phyloP scores from a whole-genome alignment of 306 rosid genomes.

The Vigna angularis region DNA sequence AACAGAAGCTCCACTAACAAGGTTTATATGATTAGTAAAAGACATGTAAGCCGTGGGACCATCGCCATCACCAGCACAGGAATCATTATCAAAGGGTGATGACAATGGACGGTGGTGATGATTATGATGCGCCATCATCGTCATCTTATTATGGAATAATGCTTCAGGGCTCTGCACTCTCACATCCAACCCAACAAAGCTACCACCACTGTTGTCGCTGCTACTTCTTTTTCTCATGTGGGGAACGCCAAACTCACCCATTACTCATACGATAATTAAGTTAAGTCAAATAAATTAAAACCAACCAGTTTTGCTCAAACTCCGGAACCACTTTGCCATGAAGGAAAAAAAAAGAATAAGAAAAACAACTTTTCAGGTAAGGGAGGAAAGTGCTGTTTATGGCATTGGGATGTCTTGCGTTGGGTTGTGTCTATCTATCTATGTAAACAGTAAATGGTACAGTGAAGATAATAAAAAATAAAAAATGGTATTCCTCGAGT shows the following conservation, averaged over 20 bases:
- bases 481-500: slow-evolving; percentile 7
- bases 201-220: not conserved
- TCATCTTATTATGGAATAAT: slow-evolving; percentile 44
- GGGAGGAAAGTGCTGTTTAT: slow-evolving; percentile 30
- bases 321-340: slow-evolving; percentile 5
- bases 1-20: slow-evolving; percentile 26
- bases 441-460: slow-evolving; percentile 9
- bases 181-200: slow-evolving; percentile 49
- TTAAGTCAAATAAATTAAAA: not conserved
- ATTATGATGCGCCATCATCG: slow-evolving; percentile 55
- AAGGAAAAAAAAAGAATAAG: slow-evolving; percentile 12
- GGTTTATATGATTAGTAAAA: slow-evolving; percentile 46
- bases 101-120: slow-evolving; percentile 65
- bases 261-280: not conserved
- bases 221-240: slow-evolving; percentile 17
- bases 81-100: slow-evolving; percentile 42
- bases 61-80: slow-evolving; percentile 48
- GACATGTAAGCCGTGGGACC: slow-evolving; percentile 63
- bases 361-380: slow-evolving; percentile 6
- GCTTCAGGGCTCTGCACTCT: slow-evolving; percentile 45
- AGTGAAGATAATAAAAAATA: not conserved
- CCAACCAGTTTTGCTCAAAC: not conserved
- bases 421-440: not conserved
- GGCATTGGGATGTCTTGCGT: slow-evolving; percentile 10
- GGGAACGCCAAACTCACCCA: slow-evolving; percentile 52